Evolutionary conservation across 208 protist genomes (phyloP).

Genomic region (Leptomonas pyrrhocoris): DNA sequence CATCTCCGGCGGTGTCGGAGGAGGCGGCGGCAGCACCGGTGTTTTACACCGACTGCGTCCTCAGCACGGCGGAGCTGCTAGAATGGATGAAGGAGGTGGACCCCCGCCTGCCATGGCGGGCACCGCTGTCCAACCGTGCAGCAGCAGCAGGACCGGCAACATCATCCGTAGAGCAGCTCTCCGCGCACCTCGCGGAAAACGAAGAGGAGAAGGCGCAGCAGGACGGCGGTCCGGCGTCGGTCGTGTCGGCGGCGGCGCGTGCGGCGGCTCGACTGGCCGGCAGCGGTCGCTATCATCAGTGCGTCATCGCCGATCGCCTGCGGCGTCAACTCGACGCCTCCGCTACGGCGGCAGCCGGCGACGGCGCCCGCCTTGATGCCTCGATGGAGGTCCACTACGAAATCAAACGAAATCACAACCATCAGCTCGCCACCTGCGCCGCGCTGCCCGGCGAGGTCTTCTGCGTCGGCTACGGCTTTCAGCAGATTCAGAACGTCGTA

Average conservation of each 20-base stretch:
- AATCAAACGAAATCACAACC: slow-evolving; percentile 71
- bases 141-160: no score
- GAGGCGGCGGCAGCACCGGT: slow-evolving; percentile 25
- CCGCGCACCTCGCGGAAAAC: neutral
- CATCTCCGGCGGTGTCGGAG: neutral
- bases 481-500: slow-evolving; percentile 98
- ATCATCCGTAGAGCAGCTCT: no score
- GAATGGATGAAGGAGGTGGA: slow-evolving; percentile 83
- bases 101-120: slow-evolving; percentile 48
- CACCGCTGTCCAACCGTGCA: slow-evolving; percentile 34
- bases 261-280: slow-evolving; percentile 52
- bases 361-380: no score
- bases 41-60: slow-evolving; percentile 96
- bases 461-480: slow-evolving; percentile 96
- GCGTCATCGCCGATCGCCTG: slow-evolving; percentile 34
- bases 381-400: slow-evolving; percentile 46
- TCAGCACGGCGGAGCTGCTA: slow-evolving; percentile 94
- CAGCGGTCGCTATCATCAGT: slow-evolving; percentile 72
- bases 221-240: neutral
- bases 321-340: neutral
- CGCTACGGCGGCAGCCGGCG: neutral
- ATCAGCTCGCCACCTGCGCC: slow-evolving; percentile 51
- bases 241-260: neutral
- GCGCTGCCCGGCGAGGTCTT: slow-evolving; percentile 48
- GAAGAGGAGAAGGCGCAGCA: neutral